Conservation (phyloP, 371 early-diverging fungal genomes). For the Mortierella sp. region DNA sequence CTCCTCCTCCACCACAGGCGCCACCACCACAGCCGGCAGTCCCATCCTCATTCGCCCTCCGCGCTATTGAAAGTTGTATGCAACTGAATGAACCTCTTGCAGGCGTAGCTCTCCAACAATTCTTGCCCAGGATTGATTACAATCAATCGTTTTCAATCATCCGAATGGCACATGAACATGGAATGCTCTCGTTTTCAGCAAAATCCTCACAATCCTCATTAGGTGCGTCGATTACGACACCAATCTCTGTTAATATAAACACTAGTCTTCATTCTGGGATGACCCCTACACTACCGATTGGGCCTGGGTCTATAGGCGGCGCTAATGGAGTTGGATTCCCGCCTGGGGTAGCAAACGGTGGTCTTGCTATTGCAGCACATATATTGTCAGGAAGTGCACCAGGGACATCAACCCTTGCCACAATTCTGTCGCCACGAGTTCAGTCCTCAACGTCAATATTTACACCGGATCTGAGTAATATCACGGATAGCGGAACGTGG, state of each 20-base stretch:
- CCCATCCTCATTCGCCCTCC: constrained; percentile 25
- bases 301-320: not conserved
- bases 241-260: not conserved
- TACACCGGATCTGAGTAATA: constrained; percentile 15
- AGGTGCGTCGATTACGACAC: not conserved
- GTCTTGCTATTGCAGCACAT: not conserved
- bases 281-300: not conserved
- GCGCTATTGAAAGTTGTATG: constrained; percentile 45
- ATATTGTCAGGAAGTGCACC: not conserved
- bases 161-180: constrained; percentile 35
- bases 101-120: constrained; percentile 37
- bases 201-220: not conserved
- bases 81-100: constrained; percentile 44
- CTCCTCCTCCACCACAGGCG: constrained; percentile 5
- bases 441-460: constrained; percentile 24
- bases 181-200: constrained; percentile 25
- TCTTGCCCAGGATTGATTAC: constrained; percentile 42
- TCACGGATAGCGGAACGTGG: not conserved
- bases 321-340: not conserved
- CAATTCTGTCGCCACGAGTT: constrained; percentile 10
- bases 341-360: not conserved
- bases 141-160: constrained; percentile 28
- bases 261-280: not conserved
- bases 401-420: not conserved
- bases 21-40: constrained; percentile 3